These are phyloP conservation scores for Corynascus novoguineensis DNA, from an alignment of 495 filamentous ascomycete genomes.

Conservation along the genomic window DNA sequence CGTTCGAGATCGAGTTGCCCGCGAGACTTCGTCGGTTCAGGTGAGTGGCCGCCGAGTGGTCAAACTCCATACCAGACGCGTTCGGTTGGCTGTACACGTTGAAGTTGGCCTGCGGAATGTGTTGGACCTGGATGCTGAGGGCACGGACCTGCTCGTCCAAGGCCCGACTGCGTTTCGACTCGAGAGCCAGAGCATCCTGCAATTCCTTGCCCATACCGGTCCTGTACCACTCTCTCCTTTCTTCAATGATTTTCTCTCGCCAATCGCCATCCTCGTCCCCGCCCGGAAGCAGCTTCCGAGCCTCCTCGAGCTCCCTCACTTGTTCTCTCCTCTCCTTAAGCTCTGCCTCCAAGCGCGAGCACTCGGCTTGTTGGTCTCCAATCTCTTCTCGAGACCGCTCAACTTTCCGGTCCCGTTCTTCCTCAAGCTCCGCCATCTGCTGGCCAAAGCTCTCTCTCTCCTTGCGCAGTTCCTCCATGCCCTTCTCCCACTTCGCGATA, in stretches of 20 bases:
- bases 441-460: conserved; percentile 40
- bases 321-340: conserved; percentile 46
- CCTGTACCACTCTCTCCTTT: conserved; percentile 42
- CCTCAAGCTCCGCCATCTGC: conserved; percentile 40
- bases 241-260: conserved; percentile 41
- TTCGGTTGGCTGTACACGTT: conserved; percentile 41
- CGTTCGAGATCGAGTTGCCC: conserved; percentile 51
- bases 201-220: conserved; percentile 33
- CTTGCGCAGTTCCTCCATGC: conserved; percentile 44
- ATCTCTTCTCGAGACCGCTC: conserved; percentile 28
- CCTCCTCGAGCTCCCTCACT: conserved; percentile 50
- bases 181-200: conserved; percentile 34
- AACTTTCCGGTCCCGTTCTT: conserved; percentile 36
- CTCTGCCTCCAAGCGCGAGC: conserved; percentile 40
- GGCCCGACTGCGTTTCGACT: conserved; percentile 32
- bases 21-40: conserved; percentile 50
- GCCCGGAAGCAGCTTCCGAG: conserved; percentile 46
- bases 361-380: conserved; percentile 29
- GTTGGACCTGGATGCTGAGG: conserved; percentile 31
- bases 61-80: conserved; percentile 46
- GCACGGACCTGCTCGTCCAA: conserved; percentile 38
- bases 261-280: conserved; percentile 52
- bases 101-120: conserved; percentile 33
- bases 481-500: conserved; percentile 51
- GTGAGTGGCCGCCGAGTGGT: conserved; percentile 41